Evolutionary conservation across 192 early-diverging fungal species (phyloP).

Genomic region (Backusella westeae): DNA sequence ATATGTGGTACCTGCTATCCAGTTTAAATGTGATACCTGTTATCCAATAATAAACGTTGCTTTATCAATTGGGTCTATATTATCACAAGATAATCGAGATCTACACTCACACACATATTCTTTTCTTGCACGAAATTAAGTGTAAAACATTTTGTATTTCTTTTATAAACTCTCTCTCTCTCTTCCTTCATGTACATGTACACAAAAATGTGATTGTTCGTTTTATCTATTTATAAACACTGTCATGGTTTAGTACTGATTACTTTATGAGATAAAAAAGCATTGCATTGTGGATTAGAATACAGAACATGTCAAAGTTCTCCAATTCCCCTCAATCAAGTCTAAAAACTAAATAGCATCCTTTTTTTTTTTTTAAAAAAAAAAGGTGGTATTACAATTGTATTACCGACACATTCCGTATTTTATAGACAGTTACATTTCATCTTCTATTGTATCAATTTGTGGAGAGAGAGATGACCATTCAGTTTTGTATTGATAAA

Average conservation of each 20-base stretch:
- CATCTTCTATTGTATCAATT: neutral
- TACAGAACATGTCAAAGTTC: neutral
- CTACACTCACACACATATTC: neutral
- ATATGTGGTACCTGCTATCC: neutral
- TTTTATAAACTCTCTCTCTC: neutral
- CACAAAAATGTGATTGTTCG: slow-evolving; percentile 9
- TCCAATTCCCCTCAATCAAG: neutral
- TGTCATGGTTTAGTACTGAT: neutral
- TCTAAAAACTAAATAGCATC: neutral
- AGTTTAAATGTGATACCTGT: neutral
- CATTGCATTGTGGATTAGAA: neutral
- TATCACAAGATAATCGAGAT: neutral
- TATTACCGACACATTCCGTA: neutral
- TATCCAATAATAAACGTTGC: neutral
- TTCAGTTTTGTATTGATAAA: neutral
- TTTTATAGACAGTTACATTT: neutral
- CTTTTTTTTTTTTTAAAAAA: neutral
- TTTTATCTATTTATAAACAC: neutral
- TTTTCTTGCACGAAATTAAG: neutral
- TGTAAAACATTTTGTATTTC: neutral
- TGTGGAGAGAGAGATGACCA: neutral
- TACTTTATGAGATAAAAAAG: neutral
- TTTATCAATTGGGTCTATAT: neutral
- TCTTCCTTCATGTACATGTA: neutral
- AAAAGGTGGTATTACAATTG: neutral